phyloP scores from a whole-genome alignment of 108 stramenopile genomes.

The Hondaea fermentalgiana region DNA sequence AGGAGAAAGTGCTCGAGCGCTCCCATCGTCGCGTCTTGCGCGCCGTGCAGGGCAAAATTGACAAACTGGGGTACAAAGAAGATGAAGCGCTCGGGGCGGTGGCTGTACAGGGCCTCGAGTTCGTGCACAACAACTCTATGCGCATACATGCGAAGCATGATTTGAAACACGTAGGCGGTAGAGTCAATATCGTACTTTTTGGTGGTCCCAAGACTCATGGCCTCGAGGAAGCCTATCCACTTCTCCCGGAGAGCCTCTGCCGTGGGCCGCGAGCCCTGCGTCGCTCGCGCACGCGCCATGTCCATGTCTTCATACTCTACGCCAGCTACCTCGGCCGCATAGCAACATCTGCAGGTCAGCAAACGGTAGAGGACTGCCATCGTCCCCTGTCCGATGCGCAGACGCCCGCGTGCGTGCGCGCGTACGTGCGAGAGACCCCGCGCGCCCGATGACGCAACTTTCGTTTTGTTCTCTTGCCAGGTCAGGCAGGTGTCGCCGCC shows the following conservation, averaged over 20 bases:
- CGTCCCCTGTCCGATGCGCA: too few species aligned
- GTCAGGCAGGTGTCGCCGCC: too few species aligned
- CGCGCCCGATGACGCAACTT: too few species aligned
- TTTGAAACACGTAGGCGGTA: neutral
- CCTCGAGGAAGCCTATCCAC: neutral
- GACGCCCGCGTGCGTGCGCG: too few species aligned
- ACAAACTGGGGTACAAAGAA: constrained; percentile 11
- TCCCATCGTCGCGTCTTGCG: neutral
- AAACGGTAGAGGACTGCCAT: neutral
- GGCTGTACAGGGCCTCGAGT: neutral
- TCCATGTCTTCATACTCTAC: neutral
- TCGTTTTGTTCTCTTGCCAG: too few species aligned
- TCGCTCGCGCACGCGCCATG: neutral
- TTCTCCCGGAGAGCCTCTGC: neutral
- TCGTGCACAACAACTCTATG: neutral
- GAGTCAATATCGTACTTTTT: neutral
- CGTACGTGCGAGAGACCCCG: too few species aligned
- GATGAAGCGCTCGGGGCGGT: neutral
- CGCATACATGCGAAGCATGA: neutral
- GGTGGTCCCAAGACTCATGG: neutral
- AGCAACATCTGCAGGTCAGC: neutral
- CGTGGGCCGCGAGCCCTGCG: neutral
- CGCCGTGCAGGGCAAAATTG: constrained; percentile 4
- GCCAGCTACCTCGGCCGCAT: neutral
- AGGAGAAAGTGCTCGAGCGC: neutral